These are phyloP conservation scores for Mercurialis annua DNA, from an alignment of 345 rosid genomes.

Conservation along the genomic window DNA sequence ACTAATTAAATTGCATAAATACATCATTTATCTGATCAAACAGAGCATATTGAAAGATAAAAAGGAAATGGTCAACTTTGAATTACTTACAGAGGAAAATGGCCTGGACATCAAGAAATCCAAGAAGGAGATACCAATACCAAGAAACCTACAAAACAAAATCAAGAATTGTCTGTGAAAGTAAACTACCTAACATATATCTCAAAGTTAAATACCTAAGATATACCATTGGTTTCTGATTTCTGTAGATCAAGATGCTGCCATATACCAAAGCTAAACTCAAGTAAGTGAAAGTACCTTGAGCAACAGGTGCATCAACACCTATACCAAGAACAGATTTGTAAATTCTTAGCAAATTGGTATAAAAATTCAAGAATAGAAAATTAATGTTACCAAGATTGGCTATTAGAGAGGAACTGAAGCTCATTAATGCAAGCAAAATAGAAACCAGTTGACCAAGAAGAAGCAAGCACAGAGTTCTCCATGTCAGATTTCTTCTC, in stretches of 20 bases:
- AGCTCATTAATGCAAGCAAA: conserved; percentile 41
- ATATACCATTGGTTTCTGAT: conserved; percentile 38
- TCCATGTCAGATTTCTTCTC: conserved; percentile 25
- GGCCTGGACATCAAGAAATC: conserved; percentile 61
- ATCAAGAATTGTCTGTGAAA: not conserved
- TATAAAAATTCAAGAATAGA: not conserved
- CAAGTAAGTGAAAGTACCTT: conserved; percentile 38
- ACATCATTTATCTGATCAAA: no score
- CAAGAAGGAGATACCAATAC: conserved; percentile 63
- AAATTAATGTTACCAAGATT: conserved; percentile 35
- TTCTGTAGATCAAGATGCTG: conserved; percentile 36
- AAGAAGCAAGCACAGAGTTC: conserved; percentile 33
- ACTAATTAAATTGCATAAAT: no score
- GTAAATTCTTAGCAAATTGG: no score
- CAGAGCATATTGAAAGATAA: no score
- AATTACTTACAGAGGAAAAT: conserved; percentile 48
- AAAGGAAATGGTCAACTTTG: not conserved
- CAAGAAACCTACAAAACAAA: conserved; percentile 40
- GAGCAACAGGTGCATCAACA: conserved; percentile 58
- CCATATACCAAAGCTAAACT: conserved; percentile 50
- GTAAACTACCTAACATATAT: conserved; percentile 16
- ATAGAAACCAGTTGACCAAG: conserved; percentile 59
- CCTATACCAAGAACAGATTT: conserved; percentile 28
- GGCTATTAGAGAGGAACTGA: conserved; percentile 51
- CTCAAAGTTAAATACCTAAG: conserved; percentile 6